Percentiles rank a stretch among this genome's conserved stretches.
These are phyloP conservation scores for Avena insularis DNA, from an alignment of 176 grass and related monocot genomes.

Conservation along the genomic window DNA sequence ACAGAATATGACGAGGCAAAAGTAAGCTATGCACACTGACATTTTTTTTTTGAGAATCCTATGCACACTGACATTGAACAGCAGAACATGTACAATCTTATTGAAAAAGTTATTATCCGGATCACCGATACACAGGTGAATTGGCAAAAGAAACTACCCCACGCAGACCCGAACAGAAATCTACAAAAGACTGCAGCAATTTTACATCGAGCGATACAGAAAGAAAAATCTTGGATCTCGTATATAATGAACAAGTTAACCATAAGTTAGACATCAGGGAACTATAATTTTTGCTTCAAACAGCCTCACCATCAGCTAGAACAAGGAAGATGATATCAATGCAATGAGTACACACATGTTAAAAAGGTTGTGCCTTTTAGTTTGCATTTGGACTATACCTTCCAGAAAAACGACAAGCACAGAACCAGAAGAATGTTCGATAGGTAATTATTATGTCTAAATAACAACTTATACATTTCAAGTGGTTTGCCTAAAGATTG, in stretches of 20 bases:
- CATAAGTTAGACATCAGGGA: neutral
- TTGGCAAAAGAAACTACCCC: neutral
- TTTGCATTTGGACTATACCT: neutral
- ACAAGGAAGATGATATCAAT: neutral
- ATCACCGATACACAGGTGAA: neutral
- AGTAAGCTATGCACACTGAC: neutral
- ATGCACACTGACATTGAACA: neutral
- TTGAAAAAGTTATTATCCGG: neutral
- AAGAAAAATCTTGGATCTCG: neutral
- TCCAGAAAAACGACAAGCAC: slow-evolving; percentile 5
- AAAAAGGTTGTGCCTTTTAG: neutral
- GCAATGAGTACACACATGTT: neutral
- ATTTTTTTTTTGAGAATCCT: neutral
- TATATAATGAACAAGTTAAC: neutral
- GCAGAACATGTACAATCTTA: neutral
- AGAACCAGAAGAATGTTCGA: slow-evolving; percentile 3
- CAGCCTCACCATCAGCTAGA: neutral
- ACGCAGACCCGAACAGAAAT: neutral
- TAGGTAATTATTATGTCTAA: neutral
- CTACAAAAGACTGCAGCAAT: neutral
- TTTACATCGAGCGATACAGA: slow-evolving; percentile 3
- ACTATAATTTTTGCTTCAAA: neutral
- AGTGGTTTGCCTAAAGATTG: neutral
- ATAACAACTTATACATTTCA: neutral
- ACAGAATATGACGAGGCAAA: neutral